Base-by-base conservation (phyloP, 306 rosid genomes). In the Nissolia schottii region DNA sequence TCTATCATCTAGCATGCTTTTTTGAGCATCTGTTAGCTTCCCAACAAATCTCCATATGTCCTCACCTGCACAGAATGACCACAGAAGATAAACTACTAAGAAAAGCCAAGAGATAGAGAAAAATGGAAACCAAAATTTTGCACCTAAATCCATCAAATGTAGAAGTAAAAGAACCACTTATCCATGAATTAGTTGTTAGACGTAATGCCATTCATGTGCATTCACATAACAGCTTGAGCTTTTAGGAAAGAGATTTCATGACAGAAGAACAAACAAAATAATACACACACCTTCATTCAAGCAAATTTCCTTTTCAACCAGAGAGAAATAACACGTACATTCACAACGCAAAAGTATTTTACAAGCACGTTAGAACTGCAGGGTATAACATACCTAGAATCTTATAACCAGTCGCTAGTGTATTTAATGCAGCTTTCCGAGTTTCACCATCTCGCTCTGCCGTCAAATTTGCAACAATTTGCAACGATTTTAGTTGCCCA, bases 31-130 rank as follows among this genome's bases (percentile, higher is more conserved):
- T 37, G 99, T 89, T 59, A 95, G 88, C 82, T 92, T 95, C 69
- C 99, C 97, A 11, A 95, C 90, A 76, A 82, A 95, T 83, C 90
- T 90, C 99, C 99, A 95, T 53, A 95, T 92, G 84, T 95, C 99
- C 80, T 95, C 97, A 35, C 99, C 99, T 95, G 64, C 32, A 46
- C 63, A 75, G 31, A 50, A 55, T 41, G 3, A 53, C 25, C 7
- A 37, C 14, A 45, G 10, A 34, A 69, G 28, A 48, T 60, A 80
- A 31, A 64, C 41, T 27, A 49, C 10, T 34, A 70, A 78, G 58
- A 14, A 56, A 20, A 20, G 51, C 59, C 46, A 53, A 27, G 64
- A 46, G 70, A 54, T 28, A 48, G 55, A 54, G 18, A 28, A 20
- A 61, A 62, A 46, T 24, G 45, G 40, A 68, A 77, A 14, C 20